phyloP scores from a whole-genome alignment of 345 rosid genomes.

The Cardamine occulta region DNA sequence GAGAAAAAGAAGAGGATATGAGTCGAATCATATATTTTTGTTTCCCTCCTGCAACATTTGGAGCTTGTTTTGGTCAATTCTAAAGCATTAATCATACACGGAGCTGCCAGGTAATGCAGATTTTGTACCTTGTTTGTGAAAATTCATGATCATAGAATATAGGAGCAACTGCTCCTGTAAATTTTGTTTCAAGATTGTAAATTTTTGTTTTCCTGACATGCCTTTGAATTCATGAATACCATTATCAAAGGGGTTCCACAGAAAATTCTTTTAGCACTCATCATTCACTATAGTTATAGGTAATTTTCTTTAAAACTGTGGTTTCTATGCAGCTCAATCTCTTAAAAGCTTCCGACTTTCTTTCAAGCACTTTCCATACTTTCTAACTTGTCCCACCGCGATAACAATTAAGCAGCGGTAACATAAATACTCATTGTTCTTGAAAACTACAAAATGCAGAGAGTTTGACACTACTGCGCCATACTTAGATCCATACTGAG shows the following conservation, averaged over 20 bases:
- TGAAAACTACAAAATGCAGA: constrained; percentile 10
- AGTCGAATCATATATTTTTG: constrained; percentile 2
- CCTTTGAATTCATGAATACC: not conserved
- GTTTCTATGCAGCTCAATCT: constrained; percentile 1
- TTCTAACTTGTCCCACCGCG: not conserved
- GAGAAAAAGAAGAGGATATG: constrained; percentile 32
- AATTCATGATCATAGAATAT: constrained; percentile 30
- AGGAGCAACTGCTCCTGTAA: constrained; percentile 24
- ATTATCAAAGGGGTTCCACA: constrained; percentile 11
- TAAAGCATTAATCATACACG: constrained; percentile 21
- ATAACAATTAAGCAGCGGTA: constrained; percentile 12
- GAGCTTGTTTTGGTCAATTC: constrained; percentile 28
- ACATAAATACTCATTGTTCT: constrained; percentile 2
- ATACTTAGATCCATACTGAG: constrained; percentile 11
- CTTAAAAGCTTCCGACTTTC: constrained; percentile 19
- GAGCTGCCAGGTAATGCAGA: constrained; percentile 33
- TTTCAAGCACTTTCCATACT: constrained; percentile 24
- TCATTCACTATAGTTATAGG: not conserved
- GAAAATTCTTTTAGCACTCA: not conserved
- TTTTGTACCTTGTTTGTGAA: constrained; percentile 32
- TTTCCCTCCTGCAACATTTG: constrained; percentile 21
- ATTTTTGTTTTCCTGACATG: constrained; percentile 22
- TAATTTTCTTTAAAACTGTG: not conserved
- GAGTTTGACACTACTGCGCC: constrained; percentile 12
- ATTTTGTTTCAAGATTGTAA: constrained; percentile 34